Evolutionary conservation across 495 filamentous ascomycete species (phyloP).

Genomic region (Jackrogersella multiformis): DNA sequence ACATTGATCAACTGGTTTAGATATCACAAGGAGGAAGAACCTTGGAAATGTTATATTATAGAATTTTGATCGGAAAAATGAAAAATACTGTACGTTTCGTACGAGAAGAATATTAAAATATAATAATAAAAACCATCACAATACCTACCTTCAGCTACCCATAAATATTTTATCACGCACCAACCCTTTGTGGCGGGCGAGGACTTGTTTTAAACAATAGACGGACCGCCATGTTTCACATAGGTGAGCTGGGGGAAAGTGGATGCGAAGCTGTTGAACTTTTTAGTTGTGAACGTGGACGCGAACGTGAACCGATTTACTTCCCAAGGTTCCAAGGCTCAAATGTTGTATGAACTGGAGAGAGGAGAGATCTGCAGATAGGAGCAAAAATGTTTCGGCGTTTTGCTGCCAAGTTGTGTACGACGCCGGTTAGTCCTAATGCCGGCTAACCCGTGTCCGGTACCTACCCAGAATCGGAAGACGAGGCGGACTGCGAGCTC

Average conservation of each 20-base stretch:
- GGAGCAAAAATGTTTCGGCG: slow-evolving; percentile 36
- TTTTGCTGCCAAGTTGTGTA: slow-evolving; percentile 35
- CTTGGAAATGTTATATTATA: too few relatives aligned
- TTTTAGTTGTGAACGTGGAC: too few relatives aligned
- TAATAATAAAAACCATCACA: slow-evolving; percentile 8
- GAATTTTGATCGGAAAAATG: too few relatives aligned
- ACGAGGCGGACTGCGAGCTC: slow-evolving; percentile 5
- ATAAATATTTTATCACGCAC: background rate
- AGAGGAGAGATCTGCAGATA: slow-evolving; percentile 14
- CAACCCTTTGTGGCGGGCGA: slow-evolving; percentile 16
- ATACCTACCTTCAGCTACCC: background rate
- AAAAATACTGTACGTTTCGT: too few relatives aligned
- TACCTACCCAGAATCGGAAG: slow-evolving; percentile 15
- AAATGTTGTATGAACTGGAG: background rate
- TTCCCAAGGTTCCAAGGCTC: too few relatives aligned
- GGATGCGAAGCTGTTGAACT: slow-evolving; percentile 23
- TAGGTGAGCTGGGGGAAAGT: slow-evolving; percentile 23
- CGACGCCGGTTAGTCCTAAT: slow-evolving; percentile 31
- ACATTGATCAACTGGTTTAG: slow-evolving; percentile 11
- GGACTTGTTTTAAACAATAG: slow-evolving; percentile 33
- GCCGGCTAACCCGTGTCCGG: slow-evolving; percentile 33
- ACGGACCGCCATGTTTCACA: slow-evolving; percentile 36
- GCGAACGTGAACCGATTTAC: too few relatives aligned
- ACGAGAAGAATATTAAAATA: background rate
- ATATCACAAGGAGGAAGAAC: too few relatives aligned